Evolutionary conservation across 768 basidiomycete species (phyloP).

Genomic region (Epithele typhae): DNA sequence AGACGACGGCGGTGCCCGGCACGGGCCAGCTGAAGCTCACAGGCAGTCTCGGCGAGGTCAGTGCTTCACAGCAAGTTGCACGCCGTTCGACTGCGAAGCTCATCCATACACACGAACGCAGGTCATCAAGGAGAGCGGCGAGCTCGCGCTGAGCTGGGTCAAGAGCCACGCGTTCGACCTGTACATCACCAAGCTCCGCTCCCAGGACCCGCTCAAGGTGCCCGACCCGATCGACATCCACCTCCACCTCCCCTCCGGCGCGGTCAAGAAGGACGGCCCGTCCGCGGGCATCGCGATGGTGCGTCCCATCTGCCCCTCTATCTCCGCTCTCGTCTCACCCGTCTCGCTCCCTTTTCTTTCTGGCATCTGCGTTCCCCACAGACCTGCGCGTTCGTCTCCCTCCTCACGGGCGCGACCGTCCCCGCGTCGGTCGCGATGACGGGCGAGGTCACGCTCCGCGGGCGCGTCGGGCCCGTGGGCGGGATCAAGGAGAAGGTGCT

Average conservation of each 20-base stretch:
- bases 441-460: constrained; percentile 84
- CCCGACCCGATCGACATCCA: constrained; percentile 79
- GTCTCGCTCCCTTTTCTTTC: background rate
- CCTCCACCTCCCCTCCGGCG: constrained; percentile 83
- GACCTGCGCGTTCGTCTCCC: constrained; percentile 83
- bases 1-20: constrained; percentile 78
- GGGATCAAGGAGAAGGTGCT: constrained; percentile 92
- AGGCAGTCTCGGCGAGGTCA: constrained; percentile 76
- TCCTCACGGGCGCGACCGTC: constrained; percentile 73
- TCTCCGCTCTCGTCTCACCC: background rate
- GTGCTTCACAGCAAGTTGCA: constrained; percentile 10
- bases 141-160: constrained; percentile 90
- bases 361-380: constrained; percentile 30
- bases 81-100: no score
- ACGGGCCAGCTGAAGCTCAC: constrained; percentile 71
- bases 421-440: constrained; percentile 82
- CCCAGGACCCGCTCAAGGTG: constrained; percentile 71
- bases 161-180: constrained; percentile 80
- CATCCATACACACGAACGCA: constrained; percentile 49
- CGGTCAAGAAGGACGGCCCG: constrained; percentile 92
- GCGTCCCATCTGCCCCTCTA: no score
- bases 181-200: constrained; percentile 64
- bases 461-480: constrained; percentile 78
- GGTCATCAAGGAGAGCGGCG: constrained; percentile 91
- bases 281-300: constrained; percentile 91